phyloP scores from a whole-genome alignment of 495 filamentous ascomycete species.

The Penicillium pancosmium region DNA sequence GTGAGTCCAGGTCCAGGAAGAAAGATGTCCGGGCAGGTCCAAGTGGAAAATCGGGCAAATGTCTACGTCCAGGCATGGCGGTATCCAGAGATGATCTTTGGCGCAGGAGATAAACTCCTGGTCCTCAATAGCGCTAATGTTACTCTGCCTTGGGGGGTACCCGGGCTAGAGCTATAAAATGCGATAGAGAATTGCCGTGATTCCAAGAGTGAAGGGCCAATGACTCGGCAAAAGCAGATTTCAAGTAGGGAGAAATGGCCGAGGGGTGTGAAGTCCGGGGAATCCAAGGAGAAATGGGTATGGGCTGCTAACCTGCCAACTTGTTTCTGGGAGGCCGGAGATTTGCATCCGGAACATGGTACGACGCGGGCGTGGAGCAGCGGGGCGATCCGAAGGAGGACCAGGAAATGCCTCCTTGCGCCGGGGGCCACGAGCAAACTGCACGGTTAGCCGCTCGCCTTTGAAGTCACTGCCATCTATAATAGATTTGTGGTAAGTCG shows the following conservation, averaged over 20 bases:
- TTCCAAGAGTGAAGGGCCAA: constrained; percentile 17
- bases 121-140: not conserved
- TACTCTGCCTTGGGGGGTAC: not conserved
- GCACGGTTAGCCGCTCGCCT: constrained; percentile 93
- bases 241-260: constrained; percentile 18
- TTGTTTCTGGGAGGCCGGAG: constrained; percentile 97
- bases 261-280: constrained; percentile 29
- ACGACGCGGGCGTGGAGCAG: constrained; percentile 85
- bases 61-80: constrained; percentile 27
- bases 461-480: constrained; percentile 97
- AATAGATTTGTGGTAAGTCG: constrained; percentile 12
- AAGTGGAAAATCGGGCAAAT: constrained; percentile 18
- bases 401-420: constrained; percentile 76
- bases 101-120: not conserved
- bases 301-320: constrained; percentile 98
- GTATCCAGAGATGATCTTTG: not conserved
- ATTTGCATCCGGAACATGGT: constrained; percentile 97
- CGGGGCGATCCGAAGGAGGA: constrained; percentile 65
- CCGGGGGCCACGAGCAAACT: constrained; percentile 94
- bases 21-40: constrained; percentile 31
- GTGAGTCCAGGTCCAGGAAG: constrained; percentile 48
- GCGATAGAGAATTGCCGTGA: not conserved
- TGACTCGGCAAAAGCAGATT: constrained; percentile 14
- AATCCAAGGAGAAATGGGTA: constrained; percentile 55
- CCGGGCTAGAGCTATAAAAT: not conserved